Percentiles rank a stretch among this genome's conserved stretches.
Conservation (phyloP, 495 filamentous ascomycete genomes). For the Tricharina praecox region DNA sequence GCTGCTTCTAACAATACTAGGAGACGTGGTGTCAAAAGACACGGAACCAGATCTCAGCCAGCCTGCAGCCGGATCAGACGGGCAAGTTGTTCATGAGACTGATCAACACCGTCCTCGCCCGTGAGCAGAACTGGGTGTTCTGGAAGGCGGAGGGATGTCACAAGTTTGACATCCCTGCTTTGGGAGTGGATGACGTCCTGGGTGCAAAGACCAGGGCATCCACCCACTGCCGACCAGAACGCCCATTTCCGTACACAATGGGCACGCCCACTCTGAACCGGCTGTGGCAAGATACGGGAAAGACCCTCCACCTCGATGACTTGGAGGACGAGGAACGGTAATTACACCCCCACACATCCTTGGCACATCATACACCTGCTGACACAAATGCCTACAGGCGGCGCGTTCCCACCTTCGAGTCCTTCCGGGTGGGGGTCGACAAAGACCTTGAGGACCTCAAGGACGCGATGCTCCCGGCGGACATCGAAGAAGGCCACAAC, state of each 20-base stretch:
- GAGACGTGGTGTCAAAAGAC: constrained; percentile 64
- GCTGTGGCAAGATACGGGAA: constrained; percentile 43
- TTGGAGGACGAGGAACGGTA: constrained; percentile 43
- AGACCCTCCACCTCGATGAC: constrained; percentile 37
- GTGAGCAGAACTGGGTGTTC: constrained; percentile 94
- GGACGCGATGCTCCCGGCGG: constrained; percentile 51
- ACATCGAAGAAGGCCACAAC: constrained; percentile 47
- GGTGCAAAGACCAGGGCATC: constrained; percentile 46
- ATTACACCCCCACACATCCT: constrained; percentile 5
- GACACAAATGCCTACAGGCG: constrained; percentile 18
- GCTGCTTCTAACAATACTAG: no score
- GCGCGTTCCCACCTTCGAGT: constrained; percentile 39
- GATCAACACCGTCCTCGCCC: constrained; percentile 82
- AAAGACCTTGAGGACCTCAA: constrained; percentile 52
- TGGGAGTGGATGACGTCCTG: constrained; percentile 47
- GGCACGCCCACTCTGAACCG: constrained; percentile 61
- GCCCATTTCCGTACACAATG: constrained; percentile 46
- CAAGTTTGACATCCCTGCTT: constrained; percentile 55
- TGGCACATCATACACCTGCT: not conserved
- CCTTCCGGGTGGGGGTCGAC: constrained; percentile 31
- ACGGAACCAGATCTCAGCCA: constrained; percentile 54
- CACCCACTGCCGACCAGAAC: constrained; percentile 48
- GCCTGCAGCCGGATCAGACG: constrained; percentile 58
- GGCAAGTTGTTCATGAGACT: constrained; percentile 89
- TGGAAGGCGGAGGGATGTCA: constrained; percentile 95